Percentiles rank a stretch among this genome's conserved stretches.
Evolutionary conservation across 306 rosid species (phyloP).

Genomic region (Phaseolus lunatus): DNA sequence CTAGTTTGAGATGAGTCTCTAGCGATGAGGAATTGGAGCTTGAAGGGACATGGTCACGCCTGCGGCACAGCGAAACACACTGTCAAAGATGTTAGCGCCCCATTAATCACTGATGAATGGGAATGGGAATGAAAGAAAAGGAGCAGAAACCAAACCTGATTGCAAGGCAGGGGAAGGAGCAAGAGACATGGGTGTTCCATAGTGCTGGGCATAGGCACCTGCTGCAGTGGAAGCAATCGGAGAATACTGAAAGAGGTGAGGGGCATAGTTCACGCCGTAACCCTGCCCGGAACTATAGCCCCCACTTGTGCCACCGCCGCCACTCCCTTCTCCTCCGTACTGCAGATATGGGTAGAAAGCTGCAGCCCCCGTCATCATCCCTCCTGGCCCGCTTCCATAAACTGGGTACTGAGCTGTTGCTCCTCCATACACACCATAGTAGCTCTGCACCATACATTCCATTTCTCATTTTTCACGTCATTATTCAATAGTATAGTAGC

Average conservation of each 20-base stretch:
- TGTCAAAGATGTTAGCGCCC: conserved; percentile 91
- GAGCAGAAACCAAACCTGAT: conserved; percentile 56
- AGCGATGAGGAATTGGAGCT: conserved; percentile 89
- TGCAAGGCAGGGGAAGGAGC: conserved; percentile 93
- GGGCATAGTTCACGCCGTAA: conserved; percentile 83
- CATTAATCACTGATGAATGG: background rate
- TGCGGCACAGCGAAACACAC: conserved; percentile 99
- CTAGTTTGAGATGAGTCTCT: conserved; percentile 57
- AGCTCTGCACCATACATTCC: conserved; percentile 61
- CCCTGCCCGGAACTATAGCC: conserved; percentile 66
- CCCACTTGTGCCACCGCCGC: conserved; percentile 40
- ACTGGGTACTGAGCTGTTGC: conserved; percentile 81
- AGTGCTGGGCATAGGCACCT: conserved; percentile 76
- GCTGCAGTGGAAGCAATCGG: conserved; percentile 61
- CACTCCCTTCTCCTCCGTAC: conserved; percentile 70
- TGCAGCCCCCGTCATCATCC: conserved; percentile 74
- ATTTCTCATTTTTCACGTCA: background rate
- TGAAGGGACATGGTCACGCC: conserved; percentile 94
- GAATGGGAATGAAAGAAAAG: background rate
- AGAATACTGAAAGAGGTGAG: conserved; percentile 79
- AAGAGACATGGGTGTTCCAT: conserved; percentile 88
- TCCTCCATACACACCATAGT: conserved; percentile 88
- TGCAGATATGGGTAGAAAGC: conserved; percentile 81
- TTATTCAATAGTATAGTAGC: background rate
- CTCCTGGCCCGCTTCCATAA: conserved; percentile 76